Evolutionary conservation across 257 asterid genomes (phyloP).

Genomic region (Thymus mandschuricus): DNA sequence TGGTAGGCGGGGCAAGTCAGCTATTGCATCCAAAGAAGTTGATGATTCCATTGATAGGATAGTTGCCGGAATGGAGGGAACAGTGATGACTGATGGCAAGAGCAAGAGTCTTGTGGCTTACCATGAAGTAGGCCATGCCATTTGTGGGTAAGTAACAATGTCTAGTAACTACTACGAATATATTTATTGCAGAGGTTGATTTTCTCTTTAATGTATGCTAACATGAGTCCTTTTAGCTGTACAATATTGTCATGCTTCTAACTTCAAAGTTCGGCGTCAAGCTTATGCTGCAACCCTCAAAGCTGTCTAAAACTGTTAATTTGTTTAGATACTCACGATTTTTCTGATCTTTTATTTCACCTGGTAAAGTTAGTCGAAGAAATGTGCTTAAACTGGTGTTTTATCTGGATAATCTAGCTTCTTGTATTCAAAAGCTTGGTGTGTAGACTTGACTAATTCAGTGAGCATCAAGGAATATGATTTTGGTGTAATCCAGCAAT

Average conservation of each 20-base stretch:
- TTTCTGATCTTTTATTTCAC: not conserved
- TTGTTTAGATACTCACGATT: not conserved
- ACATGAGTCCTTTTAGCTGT: not conserved
- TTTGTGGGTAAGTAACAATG: constrained; percentile 79
- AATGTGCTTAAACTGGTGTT: not conserved
- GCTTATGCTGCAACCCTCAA: constrained; percentile 9
- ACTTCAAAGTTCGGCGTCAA: constrained; percentile 1
- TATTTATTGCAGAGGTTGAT: not conserved
- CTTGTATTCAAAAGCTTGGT: not conserved
- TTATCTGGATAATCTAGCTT: not conserved
- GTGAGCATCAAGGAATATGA: not conserved
- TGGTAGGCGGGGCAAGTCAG: constrained; percentile 87
- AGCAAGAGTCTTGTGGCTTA: constrained; percentile 98
- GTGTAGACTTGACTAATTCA: not conserved
- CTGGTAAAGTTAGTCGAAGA: constrained; percentile 3
- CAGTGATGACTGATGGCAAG: constrained; percentile 98
- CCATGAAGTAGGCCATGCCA: constrained; percentile 99
- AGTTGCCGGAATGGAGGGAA: constrained; percentile 99
- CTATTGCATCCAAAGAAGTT: constrained; percentile 84
- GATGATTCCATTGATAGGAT: constrained; percentile 98
- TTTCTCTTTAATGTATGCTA: not conserved
- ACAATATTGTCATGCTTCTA: not conserved
- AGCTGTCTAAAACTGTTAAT: constrained; percentile 4
- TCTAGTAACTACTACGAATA: not conserved
- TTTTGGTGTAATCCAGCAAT: not conserved